Base-by-base conservation (phyloP, 495 filamentous ascomycete genomes). In the Acidomyces sp. region DNA sequence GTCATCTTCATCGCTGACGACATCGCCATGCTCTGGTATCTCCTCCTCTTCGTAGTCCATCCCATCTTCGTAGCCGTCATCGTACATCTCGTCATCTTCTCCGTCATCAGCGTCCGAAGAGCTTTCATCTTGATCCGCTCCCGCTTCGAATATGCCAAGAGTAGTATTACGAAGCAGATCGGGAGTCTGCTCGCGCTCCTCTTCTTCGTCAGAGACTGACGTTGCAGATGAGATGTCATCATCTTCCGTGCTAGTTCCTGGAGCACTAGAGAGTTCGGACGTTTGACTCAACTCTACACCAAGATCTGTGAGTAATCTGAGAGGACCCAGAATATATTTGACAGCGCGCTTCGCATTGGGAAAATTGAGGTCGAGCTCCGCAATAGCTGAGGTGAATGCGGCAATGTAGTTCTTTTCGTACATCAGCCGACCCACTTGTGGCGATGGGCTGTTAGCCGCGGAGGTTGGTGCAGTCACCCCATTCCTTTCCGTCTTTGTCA, bases 121-220 rank as follows among this genome's bases (percentile, higher is more conserved):
- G 48, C 66, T 80, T 41, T 84, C 80, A 46, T 84, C 79, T 46
- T 83, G 71, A 44, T 75, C 73, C 46, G 81, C 82, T 24, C 42
- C 31, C 5, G 51, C 39, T 55, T 95, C 90, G 43, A 93, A 75
- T 75, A 99, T 86, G 26, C 92, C 92, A 23, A 99, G 68, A 3
- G 92, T 84, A 3, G 90, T 95, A 55, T 96, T 93, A 28, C 90
- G 78, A 62, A 93, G 96, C 6, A 99, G 73, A 64, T 99, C 92
- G 16, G 90, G 90, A 6, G 92, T 96, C 56, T 96, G 88, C 57
- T 96, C 90, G 15, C 92, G 82, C 42, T 45, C 41, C n/a, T 86
- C 58, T 6, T 49, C 82, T 23, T 82, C 64, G 37, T 93, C 84
- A 6, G 85, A 92, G 30, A 92, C 73, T 0, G 90, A 95, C 7